These are phyloP conservation scores for Gypsophila paniculata DNA, from an alignment of 179 eudicot genomes.

Conservation along the genomic window DNA sequence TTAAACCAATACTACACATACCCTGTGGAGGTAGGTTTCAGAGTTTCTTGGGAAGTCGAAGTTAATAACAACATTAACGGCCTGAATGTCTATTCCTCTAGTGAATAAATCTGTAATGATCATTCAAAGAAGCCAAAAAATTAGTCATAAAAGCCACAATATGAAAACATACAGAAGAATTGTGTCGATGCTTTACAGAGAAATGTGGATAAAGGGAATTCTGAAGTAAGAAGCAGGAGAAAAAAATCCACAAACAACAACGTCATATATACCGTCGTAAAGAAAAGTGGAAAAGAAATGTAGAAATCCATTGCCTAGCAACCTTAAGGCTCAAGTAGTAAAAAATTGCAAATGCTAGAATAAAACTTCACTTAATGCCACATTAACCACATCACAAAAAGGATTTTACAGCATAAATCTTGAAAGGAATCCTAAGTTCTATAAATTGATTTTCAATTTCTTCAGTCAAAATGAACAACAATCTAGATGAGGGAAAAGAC, in stretches of 20 bases:
- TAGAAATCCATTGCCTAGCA: background rate
- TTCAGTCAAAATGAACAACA: no score
- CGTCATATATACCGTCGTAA: background rate
- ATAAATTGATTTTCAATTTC: no score
- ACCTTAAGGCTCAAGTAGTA: background rate
- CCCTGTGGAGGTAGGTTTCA: slow-evolving; percentile 89
- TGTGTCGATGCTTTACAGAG: background rate
- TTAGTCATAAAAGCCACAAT: background rate
- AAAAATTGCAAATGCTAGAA: background rate
- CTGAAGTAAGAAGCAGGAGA: background rate
- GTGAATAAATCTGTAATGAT: slow-evolving; percentile 66
- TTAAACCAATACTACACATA: slow-evolving; percentile 29
- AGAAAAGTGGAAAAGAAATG: background rate
- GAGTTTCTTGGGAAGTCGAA: slow-evolving; percentile 83
- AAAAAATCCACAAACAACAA: background rate
- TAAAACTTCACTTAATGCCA: background rate
- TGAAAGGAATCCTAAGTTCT: no score
- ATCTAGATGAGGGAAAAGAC: background rate
- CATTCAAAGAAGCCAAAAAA: background rate
- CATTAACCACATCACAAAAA: background rate
- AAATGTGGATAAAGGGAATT: background rate
- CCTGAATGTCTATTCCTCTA: slow-evolving; percentile 90
- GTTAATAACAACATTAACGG: slow-evolving; percentile 85
- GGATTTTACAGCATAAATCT: background rate
- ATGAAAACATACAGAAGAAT: background rate